These are phyloP conservation scores for Cladophialophora carrionii DNA, from an alignment of 2,329 filamentous ascomycete genomes.

Conservation along the genomic window DNA sequence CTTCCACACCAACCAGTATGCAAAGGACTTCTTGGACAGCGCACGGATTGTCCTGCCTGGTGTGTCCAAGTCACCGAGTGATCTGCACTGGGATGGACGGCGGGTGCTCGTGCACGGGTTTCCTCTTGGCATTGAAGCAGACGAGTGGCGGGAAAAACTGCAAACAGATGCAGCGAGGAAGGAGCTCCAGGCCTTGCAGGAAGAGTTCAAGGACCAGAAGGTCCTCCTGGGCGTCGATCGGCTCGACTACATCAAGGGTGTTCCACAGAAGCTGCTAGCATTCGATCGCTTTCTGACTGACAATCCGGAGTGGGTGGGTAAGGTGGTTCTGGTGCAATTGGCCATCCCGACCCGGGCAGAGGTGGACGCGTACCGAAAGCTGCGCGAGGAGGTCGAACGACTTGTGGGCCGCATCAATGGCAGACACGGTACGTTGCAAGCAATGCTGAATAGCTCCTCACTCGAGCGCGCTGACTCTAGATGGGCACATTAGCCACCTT, in stretches of 20 bases:
- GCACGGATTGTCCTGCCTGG: conserved; percentile 77
- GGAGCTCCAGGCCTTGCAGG: conserved; percentile 74
- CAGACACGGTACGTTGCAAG: conserved; percentile 65
- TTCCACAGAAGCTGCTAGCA: conserved; percentile 90
- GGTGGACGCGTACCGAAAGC: conserved; percentile 93
- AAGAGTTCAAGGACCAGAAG: conserved; percentile 86
- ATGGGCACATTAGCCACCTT: conserved; percentile 59
- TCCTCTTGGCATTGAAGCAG: conserved; percentile 92
- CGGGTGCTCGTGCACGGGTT: conserved; percentile 86
- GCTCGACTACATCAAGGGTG: conserved; percentile 94
- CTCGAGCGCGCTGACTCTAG: neutral
- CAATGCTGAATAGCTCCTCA: neutral
- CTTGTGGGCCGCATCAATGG: conserved; percentile 93
- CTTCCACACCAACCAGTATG: conserved; percentile 99
- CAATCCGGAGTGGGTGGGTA: conserved; percentile 90
- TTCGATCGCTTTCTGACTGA: conserved; percentile 90
- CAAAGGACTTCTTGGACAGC: conserved; percentile 85
- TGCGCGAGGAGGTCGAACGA: conserved; percentile 87
- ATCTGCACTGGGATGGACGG: conserved; percentile 80
- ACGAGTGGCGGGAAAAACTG: conserved; percentile 85
- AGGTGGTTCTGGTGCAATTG: conserved; percentile 90
- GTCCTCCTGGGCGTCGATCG: conserved; percentile 92
- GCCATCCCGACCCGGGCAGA: conserved; percentile 83
- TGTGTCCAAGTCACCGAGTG: conserved; percentile 61
- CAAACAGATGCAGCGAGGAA: conserved; percentile 76